Evolutionary conservation across 2,329 filamentous ascomycete species (phyloP), one percentile per base, ranked within the genome.

Genomic region (Botrytis byssoidea): DNA sequence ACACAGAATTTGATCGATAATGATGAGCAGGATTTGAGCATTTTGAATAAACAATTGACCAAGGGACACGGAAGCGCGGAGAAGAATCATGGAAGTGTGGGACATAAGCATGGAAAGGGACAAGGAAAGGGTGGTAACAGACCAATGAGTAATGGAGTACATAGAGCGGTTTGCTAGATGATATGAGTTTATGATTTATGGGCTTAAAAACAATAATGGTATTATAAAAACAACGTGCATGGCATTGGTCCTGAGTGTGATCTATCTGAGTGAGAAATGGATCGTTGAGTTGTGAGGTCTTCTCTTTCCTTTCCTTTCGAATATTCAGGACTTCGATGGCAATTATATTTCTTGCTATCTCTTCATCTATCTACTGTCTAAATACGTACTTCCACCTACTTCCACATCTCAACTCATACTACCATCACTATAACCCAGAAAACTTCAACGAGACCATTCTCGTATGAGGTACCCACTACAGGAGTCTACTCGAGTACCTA

Each of bases 1-100:
- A 92, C 90, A 5, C 88, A 92, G 83, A 84, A 81, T 63, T 80
- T 92, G 74, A 90, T 92, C 79, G 77, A 79, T 0, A 75, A 71
- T 51, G 78, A 80, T 61, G 65, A 74, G 14, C 83, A 51, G 79
- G 89, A 91, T 74, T 78, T 91, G 61, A 82, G 83, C 20, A 76
- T 80, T 14, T 61, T 79, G 32, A 63, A 83, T 57, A 75, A 81
- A 18, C 80, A 81, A 63, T 76, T 78, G 16, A 82, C 84, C 74
- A 80, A 85, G 75, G 82, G 82, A 77, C 83, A 86, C 77, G 74
- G 76, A 2, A 79, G 74, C 44, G 51, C n/a, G 4, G 66, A 69
- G n/a, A 80, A 85, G 74, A 82, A 82, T 77, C 82, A 86, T 78
- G 74, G 77, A 1, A 79, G 71, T 35, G 20, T 59, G 29, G 71